A percentile compares a stretch with the other conserved stretches of the same genome.
Evolutionary conservation across 805 yeast genomes (phyloP).

Genomic region (Candida piceae): DNA sequence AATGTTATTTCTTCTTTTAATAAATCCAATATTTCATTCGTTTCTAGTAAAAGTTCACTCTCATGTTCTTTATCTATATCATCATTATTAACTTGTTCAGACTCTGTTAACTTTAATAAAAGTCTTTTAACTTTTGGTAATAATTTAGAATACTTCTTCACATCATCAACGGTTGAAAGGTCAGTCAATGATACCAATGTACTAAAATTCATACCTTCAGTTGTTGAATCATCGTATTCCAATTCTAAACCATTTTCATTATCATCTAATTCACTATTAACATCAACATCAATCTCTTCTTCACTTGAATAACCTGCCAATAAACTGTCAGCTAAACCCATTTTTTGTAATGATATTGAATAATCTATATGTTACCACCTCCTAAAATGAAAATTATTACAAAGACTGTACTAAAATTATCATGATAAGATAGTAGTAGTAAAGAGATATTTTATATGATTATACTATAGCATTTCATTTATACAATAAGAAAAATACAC

Average conservation of each 20-base stretch:
- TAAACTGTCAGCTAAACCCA: slow-evolving; percentile 39
- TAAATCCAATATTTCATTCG: slow-evolving; percentile 51
- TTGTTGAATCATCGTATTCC: too few relatives aligned
- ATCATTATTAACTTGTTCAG: slow-evolving; percentile 24
- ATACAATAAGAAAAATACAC: not conserved
- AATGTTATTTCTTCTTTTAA: slow-evolving; percentile 49
- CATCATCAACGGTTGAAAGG: slow-evolving; percentile 18
- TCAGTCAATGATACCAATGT: slow-evolving; percentile 11
- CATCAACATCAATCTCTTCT: too few relatives aligned
- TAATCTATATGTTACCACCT: too few relatives aligned
- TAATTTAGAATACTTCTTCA: slow-evolving; percentile 24
- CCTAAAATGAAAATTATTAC: too few relatives aligned
- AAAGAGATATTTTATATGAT: too few relatives aligned
- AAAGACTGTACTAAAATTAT: too few relatives aligned
- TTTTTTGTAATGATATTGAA: too few relatives aligned
- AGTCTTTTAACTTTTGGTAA: slow-evolving; percentile 18
- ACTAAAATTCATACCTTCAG: too few relatives aligned
- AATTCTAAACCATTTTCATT: too few relatives aligned
- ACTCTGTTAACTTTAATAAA: slow-evolving; percentile 21
- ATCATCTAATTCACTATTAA: too few relatives aligned
- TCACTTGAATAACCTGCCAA: slow-evolving; percentile 38
- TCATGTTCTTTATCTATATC: slow-evolving; percentile 34
- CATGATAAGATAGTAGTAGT: too few relatives aligned
- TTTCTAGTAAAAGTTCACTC: slow-evolving; percentile 44
- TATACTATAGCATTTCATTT: too few relatives aligned